These are phyloP conservation scores for Drechslerella coelobrocha DNA, from an alignment of 2,329 filamentous ascomycete species.

Conservation along the genomic window DNA sequence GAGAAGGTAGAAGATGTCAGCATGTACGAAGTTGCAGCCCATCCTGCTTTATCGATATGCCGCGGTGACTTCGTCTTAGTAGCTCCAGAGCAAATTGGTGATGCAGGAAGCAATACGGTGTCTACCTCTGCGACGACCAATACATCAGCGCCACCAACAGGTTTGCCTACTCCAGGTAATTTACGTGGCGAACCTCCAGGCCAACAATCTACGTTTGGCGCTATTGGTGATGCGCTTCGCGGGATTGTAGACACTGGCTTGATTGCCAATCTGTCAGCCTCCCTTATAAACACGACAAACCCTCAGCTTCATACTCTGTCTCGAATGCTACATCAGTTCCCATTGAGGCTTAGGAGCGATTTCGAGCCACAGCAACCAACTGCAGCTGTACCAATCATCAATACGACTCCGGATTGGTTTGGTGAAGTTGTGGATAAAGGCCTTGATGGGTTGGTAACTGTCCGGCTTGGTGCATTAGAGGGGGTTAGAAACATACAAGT, in stretches of 20 bases:
- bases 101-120: background rate
- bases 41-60: slow-evolving; percentile 62
- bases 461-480: slow-evolving; percentile 64
- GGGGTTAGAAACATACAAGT: slow-evolving; percentile 63
- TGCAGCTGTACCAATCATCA: slow-evolving; percentile 39
- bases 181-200: background rate
- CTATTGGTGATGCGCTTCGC: slow-evolving; percentile 32
- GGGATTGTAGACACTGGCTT: slow-evolving; percentile 45
- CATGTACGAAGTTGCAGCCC: slow-evolving; percentile 66
- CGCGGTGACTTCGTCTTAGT: slow-evolving; percentile 65
- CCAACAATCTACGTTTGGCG: slow-evolving; percentile 29
- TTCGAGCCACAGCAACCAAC: slow-evolving; percentile 34
- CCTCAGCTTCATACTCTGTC: slow-evolving; percentile 44
- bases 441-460: slow-evolving; percentile 63
- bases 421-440: slow-evolving; percentile 66
- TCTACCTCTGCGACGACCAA: background rate
- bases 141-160: background rate
- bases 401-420: slow-evolving; percentile 61
- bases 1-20: slow-evolving; percentile 64
- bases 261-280: slow-evolving; percentile 38
- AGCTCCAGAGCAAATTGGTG: slow-evolving; percentile 54
- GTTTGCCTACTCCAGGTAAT: background rate
- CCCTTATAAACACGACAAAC: slow-evolving; percentile 46
- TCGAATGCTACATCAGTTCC: slow-evolving; percentile 43
- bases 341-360: slow-evolving; percentile 30